Conservation (phyloP, 495 filamentous ascomycete species). For the Aspergillus saccharolyticus region DNA sequence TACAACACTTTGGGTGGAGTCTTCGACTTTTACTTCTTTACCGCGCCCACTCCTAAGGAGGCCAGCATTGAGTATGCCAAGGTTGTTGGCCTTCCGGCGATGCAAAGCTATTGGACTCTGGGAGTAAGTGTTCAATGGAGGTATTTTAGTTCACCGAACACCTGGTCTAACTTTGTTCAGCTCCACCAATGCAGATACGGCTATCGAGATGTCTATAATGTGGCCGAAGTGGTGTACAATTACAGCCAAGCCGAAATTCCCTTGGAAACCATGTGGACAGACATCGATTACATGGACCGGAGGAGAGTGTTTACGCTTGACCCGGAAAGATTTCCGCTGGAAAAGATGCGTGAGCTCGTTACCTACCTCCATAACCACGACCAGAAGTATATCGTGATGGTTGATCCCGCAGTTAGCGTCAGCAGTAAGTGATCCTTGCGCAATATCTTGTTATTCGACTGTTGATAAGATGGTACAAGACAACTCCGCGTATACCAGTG, state of each 20-base stretch:
- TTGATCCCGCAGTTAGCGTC: slow-evolving; percentile 68
- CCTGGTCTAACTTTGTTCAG: slow-evolving; percentile 15
- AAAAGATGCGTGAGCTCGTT: slow-evolving; percentile 64
- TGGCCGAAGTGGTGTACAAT: slow-evolving; percentile 76
- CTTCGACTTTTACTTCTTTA: slow-evolving; percentile 79
- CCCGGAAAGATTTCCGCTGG: slow-evolving; percentile 63
- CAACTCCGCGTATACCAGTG: slow-evolving; percentile 62
- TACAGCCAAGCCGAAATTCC: slow-evolving; percentile 73
- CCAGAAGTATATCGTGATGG: slow-evolving; percentile 83
- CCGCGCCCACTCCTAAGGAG: slow-evolving; percentile 65
- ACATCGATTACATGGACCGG: slow-evolving; percentile 74
- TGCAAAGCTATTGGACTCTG: slow-evolving; percentile 84
- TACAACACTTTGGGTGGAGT: slow-evolving; percentile 81
- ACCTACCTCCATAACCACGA: slow-evolving; percentile 65
- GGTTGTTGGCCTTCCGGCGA: slow-evolving; percentile 61
- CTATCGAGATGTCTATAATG: slow-evolving; percentile 68
- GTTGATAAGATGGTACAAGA: slow-evolving; percentile 26
- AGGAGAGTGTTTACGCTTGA: slow-evolving; percentile 72
- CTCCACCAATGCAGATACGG: slow-evolving; percentile 84
- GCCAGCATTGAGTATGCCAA: slow-evolving; percentile 71
- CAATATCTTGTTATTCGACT: not conserved
- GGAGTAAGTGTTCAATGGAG: slow-evolving; percentile 39
- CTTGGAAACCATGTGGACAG: slow-evolving; percentile 86
- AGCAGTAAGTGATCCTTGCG: slow-evolving; percentile 25
- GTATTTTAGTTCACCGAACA: not conserved